Conservation (phyloP, 805 yeast species). For the Limtongia smithiae region DNA sequence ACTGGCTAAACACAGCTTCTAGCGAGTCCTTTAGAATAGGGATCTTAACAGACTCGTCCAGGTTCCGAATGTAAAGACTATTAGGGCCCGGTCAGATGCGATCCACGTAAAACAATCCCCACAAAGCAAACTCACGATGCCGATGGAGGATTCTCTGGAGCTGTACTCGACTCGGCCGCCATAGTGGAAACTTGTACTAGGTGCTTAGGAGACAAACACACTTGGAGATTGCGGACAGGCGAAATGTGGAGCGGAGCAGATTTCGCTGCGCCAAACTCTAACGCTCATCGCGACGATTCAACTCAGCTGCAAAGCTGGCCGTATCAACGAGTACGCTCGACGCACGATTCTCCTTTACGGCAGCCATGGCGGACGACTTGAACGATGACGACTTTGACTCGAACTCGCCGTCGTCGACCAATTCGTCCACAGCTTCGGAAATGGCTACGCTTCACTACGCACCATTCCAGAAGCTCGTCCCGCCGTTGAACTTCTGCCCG, state of each 20-base stretch:
- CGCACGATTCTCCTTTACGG: background rate
- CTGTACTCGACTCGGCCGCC: no score
- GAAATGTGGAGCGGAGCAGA: background rate
- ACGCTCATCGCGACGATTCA: background rate
- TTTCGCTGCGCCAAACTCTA: background rate
- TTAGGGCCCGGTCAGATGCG: background rate
- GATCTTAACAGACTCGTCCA: slow-evolving; percentile 64
- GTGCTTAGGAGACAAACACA: slow-evolving; percentile 3
- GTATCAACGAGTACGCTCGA: background rate
- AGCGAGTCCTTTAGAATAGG: slow-evolving; percentile 49
- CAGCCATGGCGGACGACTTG: slow-evolving; percentile 26
- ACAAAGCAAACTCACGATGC: background rate
- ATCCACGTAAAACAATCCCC: background rate
- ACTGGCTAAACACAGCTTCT: slow-evolving; percentile 42
- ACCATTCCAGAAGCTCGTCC: slow-evolving; percentile 70
- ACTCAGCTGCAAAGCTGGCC: background rate
- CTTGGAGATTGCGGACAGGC: background rate
- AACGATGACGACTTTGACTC: slow-evolving; percentile 30
- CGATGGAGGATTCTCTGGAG: background rate
- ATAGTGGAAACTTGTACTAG: no score
- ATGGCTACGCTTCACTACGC: slow-evolving; percentile 43
- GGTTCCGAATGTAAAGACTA: slow-evolving; percentile 61
- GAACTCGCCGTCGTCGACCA: slow-evolving; percentile 28
- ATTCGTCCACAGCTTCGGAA: slow-evolving; percentile 24
- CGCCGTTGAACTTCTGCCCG: slow-evolving; percentile 93